Conservation (phyloP, 139 green algal genomes). For the Pseudopediastrum boryanum region DNA sequence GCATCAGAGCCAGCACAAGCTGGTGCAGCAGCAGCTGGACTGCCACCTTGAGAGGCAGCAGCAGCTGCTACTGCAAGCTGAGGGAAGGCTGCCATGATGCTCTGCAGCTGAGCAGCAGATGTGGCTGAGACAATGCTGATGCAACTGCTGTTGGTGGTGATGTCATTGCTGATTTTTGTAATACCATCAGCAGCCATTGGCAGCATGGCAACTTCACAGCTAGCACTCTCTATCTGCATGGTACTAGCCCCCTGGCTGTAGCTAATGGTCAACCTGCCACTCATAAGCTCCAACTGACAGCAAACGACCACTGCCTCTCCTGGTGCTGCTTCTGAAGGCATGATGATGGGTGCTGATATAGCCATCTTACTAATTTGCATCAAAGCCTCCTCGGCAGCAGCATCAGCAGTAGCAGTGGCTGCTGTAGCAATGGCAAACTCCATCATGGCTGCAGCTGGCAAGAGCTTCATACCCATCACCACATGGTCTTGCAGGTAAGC, state of each 20-base stretch:
- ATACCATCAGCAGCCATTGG: too few species aligned
- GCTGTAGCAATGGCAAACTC: slow-evolving; percentile 57
- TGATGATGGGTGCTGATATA: slow-evolving; percentile 45
- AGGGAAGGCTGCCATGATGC: neutral
- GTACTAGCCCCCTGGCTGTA: neutral
- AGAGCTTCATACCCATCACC: slow-evolving; percentile 44
- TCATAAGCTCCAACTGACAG: slow-evolving; percentile 30
- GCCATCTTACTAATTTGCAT: slow-evolving; percentile 30
- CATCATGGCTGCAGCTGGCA: slow-evolving; percentile 76
- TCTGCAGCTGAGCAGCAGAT: slow-evolving; percentile 1
- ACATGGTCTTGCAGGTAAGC: slow-evolving; percentile 53
- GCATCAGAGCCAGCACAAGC: neutral
- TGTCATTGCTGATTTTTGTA: slow-evolving; percentile 14
- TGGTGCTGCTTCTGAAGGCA: slow-evolving; percentile 31
- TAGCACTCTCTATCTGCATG: too few species aligned
- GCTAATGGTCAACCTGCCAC: slow-evolving; percentile 26
- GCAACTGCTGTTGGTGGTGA: neutral
- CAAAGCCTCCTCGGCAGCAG: neutral
- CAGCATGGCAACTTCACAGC: too few species aligned
- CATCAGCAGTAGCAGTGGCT: slow-evolving; percentile 26
- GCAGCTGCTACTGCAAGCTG: slow-evolving; percentile 3
- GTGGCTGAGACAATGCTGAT: too few species aligned
- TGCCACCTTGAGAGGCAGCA: neutral
- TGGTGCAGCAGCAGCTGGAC: neutral
- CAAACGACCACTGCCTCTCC: slow-evolving; percentile 6